Evolutionary conservation across 169 alveolate genomes (phyloP).

Genomic region (Cryptosporidium baileyi): DNA sequence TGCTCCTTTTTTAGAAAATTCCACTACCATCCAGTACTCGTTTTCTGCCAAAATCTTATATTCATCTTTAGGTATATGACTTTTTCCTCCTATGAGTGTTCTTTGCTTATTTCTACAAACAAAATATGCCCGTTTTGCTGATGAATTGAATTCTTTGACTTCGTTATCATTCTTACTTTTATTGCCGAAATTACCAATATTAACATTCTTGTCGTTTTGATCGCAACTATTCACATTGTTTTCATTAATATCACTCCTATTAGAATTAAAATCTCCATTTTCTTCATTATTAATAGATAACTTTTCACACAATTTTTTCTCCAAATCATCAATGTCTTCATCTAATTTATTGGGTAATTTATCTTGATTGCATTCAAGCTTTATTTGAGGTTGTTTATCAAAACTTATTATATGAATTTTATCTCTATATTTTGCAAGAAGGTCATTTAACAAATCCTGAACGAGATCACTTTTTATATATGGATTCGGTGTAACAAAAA

Average conservation of each 20-base stretch:
- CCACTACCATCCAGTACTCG: conserved; percentile 63
- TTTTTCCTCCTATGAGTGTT: conserved; percentile 3
- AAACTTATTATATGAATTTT: conserved; percentile 10
- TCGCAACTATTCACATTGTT: neutral
- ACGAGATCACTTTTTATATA: conserved; percentile 7
- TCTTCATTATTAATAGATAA: neutral
- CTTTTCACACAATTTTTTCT: neutral
- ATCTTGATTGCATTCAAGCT: neutral
- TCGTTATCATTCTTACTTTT: neutral
- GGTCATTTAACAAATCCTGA: conserved; percentile 15
- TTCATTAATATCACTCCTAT: neutral
- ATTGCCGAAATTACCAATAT: too few species aligned
- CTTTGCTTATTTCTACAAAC: conserved; percentile 55
- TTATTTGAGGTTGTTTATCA: conserved; percentile 38
- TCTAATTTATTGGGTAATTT: neutral
- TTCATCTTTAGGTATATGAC: neutral
- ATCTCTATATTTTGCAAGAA: conserved; percentile 13
- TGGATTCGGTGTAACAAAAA: conserved; percentile 42
- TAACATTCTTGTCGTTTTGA: neutral
- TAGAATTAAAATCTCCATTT: neutral
- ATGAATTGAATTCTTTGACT: neutral
- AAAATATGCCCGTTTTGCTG: conserved; percentile 16
- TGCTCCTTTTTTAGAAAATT: neutral
- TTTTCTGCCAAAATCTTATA: conserved; percentile 28
- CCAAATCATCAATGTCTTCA: neutral